Evolutionary conservation across 2,329 filamentous ascomycete genomes (phyloP).

Genomic region (Neofusicoccum kwambonambiense): DNA sequence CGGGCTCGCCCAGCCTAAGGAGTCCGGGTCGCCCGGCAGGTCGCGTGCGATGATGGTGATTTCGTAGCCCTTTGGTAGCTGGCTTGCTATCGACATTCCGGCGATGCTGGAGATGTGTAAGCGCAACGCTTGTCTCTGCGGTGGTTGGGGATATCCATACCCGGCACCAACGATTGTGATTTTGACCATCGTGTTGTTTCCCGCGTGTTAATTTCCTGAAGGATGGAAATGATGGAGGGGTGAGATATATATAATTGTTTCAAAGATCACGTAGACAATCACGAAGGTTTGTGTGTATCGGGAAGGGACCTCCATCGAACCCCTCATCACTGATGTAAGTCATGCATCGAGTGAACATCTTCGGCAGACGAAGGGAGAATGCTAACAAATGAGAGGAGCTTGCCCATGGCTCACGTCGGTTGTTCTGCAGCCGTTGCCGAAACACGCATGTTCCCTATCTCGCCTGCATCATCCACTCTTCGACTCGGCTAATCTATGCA

Average conservation of each 20-base stretch:
- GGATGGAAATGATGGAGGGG: too few species aligned
- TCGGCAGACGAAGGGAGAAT: background rate
- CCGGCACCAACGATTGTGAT: conserved; percentile 18
- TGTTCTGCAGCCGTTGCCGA: background rate
- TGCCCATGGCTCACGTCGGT: background rate
- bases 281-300: too few species aligned
- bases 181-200: background rate
- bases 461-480: background rate
- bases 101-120: conserved; percentile 13
- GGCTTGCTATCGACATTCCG: conserved; percentile 31
- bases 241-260: too few species aligned
- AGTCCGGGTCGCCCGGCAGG: conserved; percentile 21
- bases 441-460: background rate
- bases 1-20: conserved; percentile 29
- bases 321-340: background rate
- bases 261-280: too few species aligned
- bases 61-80: conserved; percentile 26
- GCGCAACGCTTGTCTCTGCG: too few species aligned
- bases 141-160: background rate
- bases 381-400: background rate
- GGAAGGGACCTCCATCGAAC: too few species aligned
- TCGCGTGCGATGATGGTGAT: conserved; percentile 34
- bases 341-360: background rate
- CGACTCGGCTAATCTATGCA: too few species aligned
- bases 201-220: background rate